phyloP scores from a whole-genome alignment of 1,284 basidiomycete species.

The Earliella scabrosa region DNA sequence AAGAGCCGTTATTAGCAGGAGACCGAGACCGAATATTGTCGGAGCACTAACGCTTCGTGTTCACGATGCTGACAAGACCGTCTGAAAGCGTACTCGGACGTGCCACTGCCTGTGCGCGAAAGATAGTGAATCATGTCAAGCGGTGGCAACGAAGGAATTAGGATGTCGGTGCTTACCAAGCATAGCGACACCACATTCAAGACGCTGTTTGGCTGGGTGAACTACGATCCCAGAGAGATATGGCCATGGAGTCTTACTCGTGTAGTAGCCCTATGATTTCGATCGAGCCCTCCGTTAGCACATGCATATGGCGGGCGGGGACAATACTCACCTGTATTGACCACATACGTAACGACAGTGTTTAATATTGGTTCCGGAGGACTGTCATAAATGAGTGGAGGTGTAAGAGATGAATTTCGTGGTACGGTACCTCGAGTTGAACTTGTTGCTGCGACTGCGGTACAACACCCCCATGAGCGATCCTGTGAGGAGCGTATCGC shows the following conservation, averaged over 20 bases:
- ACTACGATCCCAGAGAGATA: too few relatives aligned
- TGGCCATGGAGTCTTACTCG: too few relatives aligned
- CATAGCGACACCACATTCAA: background rate
- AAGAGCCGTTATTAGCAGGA: background rate
- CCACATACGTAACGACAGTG: background rate
- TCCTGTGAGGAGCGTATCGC: background rate
- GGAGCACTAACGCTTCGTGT: background rate
- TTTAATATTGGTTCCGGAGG: background rate
- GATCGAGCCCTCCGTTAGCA: background rate
- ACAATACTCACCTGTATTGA: constrained; percentile 1
- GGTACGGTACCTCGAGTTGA: too few relatives aligned
- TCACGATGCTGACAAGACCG: background rate
- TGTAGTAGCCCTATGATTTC: background rate
- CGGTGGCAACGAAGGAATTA: too few relatives aligned
- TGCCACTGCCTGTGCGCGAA: background rate
- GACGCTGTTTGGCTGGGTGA: background rate
- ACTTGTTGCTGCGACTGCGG: background rate
- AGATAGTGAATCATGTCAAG: too few relatives aligned
- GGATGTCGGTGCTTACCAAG: background rate
- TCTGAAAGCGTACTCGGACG: background rate
- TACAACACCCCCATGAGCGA: background rate
- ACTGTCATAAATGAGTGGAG: too few relatives aligned
- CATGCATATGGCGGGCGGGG: background rate
- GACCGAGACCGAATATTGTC: too few relatives aligned
- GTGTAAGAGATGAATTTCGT: too few relatives aligned